Evolutionary conservation across 208 protist species (phyloP), one percentile per base, ranked within the genome.

Genomic region (Acanthamoeba lenticulata): DNA sequence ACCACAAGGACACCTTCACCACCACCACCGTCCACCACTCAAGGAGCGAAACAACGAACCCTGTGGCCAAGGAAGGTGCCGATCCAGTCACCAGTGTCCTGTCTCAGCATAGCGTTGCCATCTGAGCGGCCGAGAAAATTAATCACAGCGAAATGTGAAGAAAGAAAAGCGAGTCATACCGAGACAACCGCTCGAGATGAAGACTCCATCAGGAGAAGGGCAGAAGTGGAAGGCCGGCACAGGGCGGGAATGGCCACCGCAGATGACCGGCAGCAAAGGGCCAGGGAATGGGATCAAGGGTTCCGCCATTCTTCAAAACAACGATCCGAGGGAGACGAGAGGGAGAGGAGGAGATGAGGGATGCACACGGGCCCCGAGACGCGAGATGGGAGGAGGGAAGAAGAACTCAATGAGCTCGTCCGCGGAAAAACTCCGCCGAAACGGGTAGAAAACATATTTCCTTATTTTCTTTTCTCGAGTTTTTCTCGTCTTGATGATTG

Each of bases 1-100:
- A 62, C 19, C 15, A 62, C 55, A 62, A 62, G 55, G 24, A 62
- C 55, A 62, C 15, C 19, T n/a, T n/a, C 55, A 62, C 15, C 19
- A 62, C 15, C 55, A 62, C 15, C 19, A 62, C 15, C 55, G 24
- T n/a, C 19, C 15, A 62, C 55, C 15, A n/a, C n/a, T n/a, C n/a
- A 77, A 24, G 27, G 27, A 24, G 67, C 29, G 34, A 38, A 38
- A 47, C 27, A 13, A 19, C 17, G 77, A 34, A 86, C 98, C 92
- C 98, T 98, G 96, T 99, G 98, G 9, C 98, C 98, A 85, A 98
- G 97, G 94, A 99, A 99, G 17, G 98, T 98, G 40, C 98, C 98
- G 47, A 99, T 98, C 98, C 98, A 99, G 94, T 99, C 98, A 29
- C 98, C 98, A 24, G 98, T 99, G 94, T 98, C 97, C 79, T 98